Evolutionary conservation across 352 stramenopile genomes (phyloP), one percentile per base, ranked within the genome.

Genomic region (Phytophthora idaei): DNA sequence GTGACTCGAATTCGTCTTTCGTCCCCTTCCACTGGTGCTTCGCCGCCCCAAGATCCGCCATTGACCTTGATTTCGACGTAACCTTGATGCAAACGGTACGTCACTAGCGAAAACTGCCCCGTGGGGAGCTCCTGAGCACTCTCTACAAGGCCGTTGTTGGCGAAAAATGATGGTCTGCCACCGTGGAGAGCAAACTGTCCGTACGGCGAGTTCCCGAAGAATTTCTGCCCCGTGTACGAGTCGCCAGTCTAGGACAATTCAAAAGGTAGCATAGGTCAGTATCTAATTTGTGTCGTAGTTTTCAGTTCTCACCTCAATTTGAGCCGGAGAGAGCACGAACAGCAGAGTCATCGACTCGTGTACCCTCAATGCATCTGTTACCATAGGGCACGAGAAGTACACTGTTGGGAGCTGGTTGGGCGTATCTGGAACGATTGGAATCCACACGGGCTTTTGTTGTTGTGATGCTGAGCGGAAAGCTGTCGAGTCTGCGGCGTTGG

Each of bases 141-240:
- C 47, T 85, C 74, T 3, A 75, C 67, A 28, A 90, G 61, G 8
- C 80, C 80, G 1, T 70, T 76, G 15, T 63, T 86, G 0, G 80
- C 80, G 34, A 81, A 81, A 57, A 90, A 89, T 1, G 73, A 74
- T 2, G 83, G 80, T 29, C 81, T 87, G n/a, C 77, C 80, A 10
- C 69, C 77, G 45, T 85, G 78, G 27, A 91, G 69, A 45, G 83
- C 60, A 51, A 91, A 91, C 41, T 91, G 83, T 3, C 80, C 83
- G 55, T 91, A 87, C 29, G 82, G 83, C 3, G 78, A 74, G 69
- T 86, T 89, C 1, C 83, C 83, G 37, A 91, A 91, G 64, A 91
- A 89, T 57, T 90, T 91, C 59, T 91, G 80, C 0, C 57, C 70
- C 9, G 51, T 64, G 60, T 76, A 88, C 8, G 72, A 72, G 21